Evolutionary conservation across 768 basidiomycete genomes (phyloP).

Genomic region (Leccinellum albellum): DNA sequence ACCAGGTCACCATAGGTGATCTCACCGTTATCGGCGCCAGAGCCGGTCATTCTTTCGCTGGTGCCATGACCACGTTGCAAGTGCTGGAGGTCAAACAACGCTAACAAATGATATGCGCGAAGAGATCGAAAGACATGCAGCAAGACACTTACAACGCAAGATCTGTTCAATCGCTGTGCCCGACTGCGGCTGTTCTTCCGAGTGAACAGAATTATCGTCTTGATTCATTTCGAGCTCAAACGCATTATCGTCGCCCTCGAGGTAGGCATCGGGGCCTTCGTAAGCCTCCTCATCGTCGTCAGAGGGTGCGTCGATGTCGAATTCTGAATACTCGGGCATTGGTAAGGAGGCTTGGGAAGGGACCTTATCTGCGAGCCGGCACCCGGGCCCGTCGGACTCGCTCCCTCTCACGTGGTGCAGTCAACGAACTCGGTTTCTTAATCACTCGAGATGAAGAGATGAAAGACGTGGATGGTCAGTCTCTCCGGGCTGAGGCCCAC

Average conservation of each 20-base stretch:
- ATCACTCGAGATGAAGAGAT: neutral
- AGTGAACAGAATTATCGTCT: constrained; percentile 12
- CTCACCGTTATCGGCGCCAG: neutral
- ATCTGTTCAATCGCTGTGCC: constrained; percentile 24
- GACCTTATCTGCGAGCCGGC: neutral
- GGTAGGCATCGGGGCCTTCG: constrained; percentile 33
- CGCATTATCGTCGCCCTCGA: constrained; percentile 33
- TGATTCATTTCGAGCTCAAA: constrained; percentile 33
- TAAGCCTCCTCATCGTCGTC: constrained; percentile 34
- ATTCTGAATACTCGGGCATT: constrained; percentile 22
- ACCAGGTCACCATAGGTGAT: constrained; percentile 27
- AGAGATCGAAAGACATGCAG: neutral
- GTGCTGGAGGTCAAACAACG: constrained; percentile 28
- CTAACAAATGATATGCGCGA: constrained; percentile 14
- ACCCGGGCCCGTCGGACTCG: neutral
- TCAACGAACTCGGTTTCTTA: neutral
- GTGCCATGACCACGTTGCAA: constrained; percentile 11
- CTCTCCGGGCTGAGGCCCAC: neutral
- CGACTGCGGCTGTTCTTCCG: neutral
- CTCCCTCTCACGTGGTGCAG: constrained; percentile 2
- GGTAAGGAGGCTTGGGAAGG: neutral
- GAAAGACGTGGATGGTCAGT: too few species aligned
- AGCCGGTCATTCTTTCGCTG: constrained; percentile 5
- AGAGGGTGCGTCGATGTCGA: constrained; percentile 13
- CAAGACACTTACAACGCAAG: constrained; percentile 25